These are phyloP conservation scores for Boletus rufocinnamomeus DNA, from an alignment of 768 basidiomycete genomes.

Conservation along the genomic window DNA sequence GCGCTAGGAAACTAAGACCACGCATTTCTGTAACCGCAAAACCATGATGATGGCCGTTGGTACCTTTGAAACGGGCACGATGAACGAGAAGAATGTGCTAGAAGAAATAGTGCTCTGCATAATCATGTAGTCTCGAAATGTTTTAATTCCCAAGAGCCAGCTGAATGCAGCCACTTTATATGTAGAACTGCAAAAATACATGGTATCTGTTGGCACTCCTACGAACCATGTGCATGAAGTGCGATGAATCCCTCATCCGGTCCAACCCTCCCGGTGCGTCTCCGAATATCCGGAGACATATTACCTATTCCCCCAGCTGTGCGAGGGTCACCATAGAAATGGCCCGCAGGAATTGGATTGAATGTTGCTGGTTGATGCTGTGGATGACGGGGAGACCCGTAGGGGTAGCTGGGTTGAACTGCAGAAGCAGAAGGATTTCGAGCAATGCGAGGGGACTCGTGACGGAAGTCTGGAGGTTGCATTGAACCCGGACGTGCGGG, in stretches of 20 bases:
- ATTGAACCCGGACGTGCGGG: conserved; percentile 29
- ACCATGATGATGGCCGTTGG: neutral
- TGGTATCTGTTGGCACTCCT: conserved; percentile 3
- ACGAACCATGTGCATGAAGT: conserved; percentile 29
- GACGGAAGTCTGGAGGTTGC: conserved; percentile 37
- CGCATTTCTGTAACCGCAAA: conserved; percentile 3
- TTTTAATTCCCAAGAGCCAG: neutral
- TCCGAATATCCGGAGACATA: conserved; percentile 38
- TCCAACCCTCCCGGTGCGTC: conserved; percentile 33
- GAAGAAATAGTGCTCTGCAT: neutral
- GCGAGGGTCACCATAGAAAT: conserved; percentile 43
- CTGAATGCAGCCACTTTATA: neutral
- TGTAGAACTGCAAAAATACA: conserved; percentile 8
- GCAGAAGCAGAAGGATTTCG: conserved; percentile 34
- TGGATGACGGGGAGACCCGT: conserved; percentile 36
- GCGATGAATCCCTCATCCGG: conserved; percentile 37
- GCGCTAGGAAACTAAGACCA: conserved; percentile 17
- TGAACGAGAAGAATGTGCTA: neutral
- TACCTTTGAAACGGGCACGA: neutral
- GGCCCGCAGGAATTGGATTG: conserved; percentile 39
- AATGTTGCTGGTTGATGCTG: conserved; percentile 32
- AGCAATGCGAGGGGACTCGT: conserved; percentile 36
- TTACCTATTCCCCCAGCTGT: conserved; percentile 36
- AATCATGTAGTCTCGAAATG: neutral
- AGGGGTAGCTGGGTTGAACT: conserved; percentile 31